A percentile compares a stretch with the other conserved stretches of the same genome.
Evolutionary conservation across 2,329 filamentous ascomycete genomes (phyloP).

Genomic region (Alternaria atra): DNA sequence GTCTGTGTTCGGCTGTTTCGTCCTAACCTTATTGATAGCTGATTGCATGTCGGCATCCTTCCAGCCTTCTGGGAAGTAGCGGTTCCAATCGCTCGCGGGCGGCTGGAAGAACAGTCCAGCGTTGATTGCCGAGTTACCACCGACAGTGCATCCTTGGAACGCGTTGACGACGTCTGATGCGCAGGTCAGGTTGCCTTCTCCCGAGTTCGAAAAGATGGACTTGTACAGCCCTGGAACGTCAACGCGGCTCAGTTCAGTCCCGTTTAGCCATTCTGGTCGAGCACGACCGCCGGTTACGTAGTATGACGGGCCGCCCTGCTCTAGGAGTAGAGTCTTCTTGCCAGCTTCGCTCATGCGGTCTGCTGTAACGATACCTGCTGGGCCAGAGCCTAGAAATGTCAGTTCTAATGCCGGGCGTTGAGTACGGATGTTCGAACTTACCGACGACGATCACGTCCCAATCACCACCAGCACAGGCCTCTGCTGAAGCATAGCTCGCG

Average conservation of each 20-base stretch:
- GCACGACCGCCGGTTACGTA: slow-evolving; percentile 59
- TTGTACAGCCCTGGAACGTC: slow-evolving; percentile 64
- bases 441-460: slow-evolving; percentile 39
- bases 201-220: slow-evolving; percentile 57
- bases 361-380: slow-evolving; percentile 63
- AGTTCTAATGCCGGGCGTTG: not conserved
- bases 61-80: slow-evolving; percentile 61
- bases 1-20: slow-evolving; percentile 56
- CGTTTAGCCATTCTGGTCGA: slow-evolving; percentile 59
- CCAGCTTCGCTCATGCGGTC: slow-evolving; percentile 62
- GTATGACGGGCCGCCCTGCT: slow-evolving; percentile 62
- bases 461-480: slow-evolving; percentile 17
- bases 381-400: slow-evolving; percentile 52
- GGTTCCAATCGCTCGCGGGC: slow-evolving; percentile 62
- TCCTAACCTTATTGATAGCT: slow-evolving; percentile 58
- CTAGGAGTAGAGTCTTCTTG: slow-evolving; percentile 62
- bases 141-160: slow-evolving; percentile 62
- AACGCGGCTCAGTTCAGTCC: slow-evolving; percentile 60
- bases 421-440: not conserved
- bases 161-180: slow-evolving; percentile 51
- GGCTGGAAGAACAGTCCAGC: slow-evolving; percentile 64
- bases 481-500: slow-evolving; percentile 6
- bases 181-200: slow-evolving; percentile 54
- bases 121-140: slow-evolving; percentile 64
- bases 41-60: slow-evolving; percentile 59